phyloP scores from a whole-genome alignment of 73 alveolate species.

The Paramecium bursaria region DNA sequence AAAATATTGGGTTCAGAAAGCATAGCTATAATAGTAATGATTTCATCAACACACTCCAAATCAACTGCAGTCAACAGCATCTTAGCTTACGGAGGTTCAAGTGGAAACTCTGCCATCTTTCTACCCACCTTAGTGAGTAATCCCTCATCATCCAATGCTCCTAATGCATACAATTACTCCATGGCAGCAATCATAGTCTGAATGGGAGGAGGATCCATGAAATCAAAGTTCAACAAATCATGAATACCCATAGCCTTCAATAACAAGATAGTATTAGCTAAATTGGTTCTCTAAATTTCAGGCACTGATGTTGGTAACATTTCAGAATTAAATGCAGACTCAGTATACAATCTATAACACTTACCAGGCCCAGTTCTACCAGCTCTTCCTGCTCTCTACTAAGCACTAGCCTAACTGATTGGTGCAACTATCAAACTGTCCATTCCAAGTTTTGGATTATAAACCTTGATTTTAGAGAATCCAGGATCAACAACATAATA shows the following conservation, averaged over 20 bases:
- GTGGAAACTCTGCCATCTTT: constrained; percentile 99
- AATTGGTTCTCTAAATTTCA: constrained; percentile 98
- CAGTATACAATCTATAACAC: constrained; percentile 98
- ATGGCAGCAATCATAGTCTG: constrained; percentile 90
- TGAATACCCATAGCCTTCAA: constrained; percentile 99
- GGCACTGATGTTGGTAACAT: constrained; percentile 99
- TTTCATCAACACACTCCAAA: constrained; percentile 99
- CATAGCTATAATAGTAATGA: constrained; percentile 99
- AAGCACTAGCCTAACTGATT: constrained; percentile 95
- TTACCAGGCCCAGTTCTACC: constrained; percentile 99
- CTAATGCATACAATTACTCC: constrained; percentile 93
- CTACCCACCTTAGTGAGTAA: constrained; percentile 95
- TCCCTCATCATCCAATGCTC: constrained; percentile 99
- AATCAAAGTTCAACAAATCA: constrained; percentile 97
- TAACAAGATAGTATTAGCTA: constrained; percentile 97
- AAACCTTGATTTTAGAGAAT: constrained; percentile 96
- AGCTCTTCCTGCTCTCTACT: constrained; percentile 99
- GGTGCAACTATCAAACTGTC: constrained; percentile 96
- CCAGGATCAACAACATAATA: constrained; percentile 99
- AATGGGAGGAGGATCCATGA: constrained; percentile 99
- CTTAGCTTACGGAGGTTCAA: constrained; percentile 97
- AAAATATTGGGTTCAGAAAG: constrained; percentile 96
- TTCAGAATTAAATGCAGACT: constrained; percentile 96
- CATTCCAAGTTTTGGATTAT: constrained; percentile 99
- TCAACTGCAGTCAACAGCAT: constrained; percentile 99